A percentile compares a stretch with the other conserved stretches of the same genome.
Conservation (phyloP, 305 asterid species). For the Petunia hybrid region DNA sequence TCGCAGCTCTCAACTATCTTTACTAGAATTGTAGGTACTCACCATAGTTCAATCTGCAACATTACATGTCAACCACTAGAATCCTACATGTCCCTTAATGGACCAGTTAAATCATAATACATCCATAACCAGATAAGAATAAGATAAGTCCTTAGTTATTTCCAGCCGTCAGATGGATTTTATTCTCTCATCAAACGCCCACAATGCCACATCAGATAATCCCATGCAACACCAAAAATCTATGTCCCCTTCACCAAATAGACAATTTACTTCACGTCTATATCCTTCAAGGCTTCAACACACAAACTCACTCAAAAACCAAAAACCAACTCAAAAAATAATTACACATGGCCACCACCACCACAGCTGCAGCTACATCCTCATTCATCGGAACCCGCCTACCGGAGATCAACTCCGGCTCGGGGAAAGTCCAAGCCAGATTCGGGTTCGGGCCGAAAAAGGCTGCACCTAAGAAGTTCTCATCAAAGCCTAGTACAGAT, state of each 20-base stretch:
- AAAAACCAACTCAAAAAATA: too few relatives aligned
- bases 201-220: background rate
- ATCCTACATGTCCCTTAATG: slow-evolving; percentile 23
- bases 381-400: slow-evolving; percentile 84
- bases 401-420: slow-evolving; percentile 61
- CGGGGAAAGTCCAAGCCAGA: slow-evolving; percentile 77
- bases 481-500: slow-evolving; percentile 48
- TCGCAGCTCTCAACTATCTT: background rate
- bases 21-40: slow-evolving; percentile 26
- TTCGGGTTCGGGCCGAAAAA: slow-evolving; percentile 70
- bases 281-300: background rate
- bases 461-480: slow-evolving; percentile 54
- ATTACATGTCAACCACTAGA: slow-evolving; percentile 42
- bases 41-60: background rate
- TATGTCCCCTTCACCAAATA: too few relatives aligned
- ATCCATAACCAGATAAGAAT: slow-evolving; percentile 12
- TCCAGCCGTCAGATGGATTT: background rate
- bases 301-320: slow-evolving; percentile 20
- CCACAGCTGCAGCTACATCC: slow-evolving; percentile 77
- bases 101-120: slow-evolving; percentile 10
- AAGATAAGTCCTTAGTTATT: slow-evolving; percentile 8
- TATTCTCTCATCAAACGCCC: background rate
- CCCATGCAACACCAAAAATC: background rate
- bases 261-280: background rate
- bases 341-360: slow-evolving; percentile 29